A percentile compares a stretch with the other conserved stretches of the same genome.
Evolutionary conservation across 2,329 filamentous ascomycete species (phyloP).

Genomic region (Geoglossum cookeanum): DNA sequence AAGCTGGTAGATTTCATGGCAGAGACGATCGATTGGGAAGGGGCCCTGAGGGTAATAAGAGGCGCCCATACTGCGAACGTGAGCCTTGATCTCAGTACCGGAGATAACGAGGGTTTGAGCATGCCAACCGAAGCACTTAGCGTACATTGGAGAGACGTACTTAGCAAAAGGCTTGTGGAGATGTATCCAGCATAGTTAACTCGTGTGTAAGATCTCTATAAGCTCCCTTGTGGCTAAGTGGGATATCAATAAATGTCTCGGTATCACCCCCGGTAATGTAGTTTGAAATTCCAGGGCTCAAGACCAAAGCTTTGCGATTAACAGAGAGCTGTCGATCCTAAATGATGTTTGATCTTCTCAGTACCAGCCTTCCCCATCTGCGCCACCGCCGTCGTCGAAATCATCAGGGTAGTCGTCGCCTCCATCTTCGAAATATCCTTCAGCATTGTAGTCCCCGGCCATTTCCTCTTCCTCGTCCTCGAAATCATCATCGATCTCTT

Average conservation of each 20-base stretch:
- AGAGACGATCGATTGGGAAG: neutral
- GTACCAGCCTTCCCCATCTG: conserved; percentile 22
- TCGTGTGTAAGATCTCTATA: neutral
- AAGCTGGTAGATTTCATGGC: neutral
- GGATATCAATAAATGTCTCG: neutral
- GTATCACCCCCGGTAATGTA: neutral
- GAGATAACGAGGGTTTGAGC: neutral
- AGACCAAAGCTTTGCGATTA: neutral
- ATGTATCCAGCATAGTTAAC: neutral
- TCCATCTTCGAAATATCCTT: conserved; percentile 44
- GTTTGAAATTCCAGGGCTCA: neutral
- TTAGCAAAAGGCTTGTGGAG: neutral
- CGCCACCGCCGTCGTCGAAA: conserved; percentile 31
- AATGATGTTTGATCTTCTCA: neutral
- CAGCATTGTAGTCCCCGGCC: conserved; percentile 43
- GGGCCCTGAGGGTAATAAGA: neutral
- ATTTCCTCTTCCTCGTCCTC: conserved; percentile 39
- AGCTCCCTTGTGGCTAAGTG: neutral
- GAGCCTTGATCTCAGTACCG: neutral
- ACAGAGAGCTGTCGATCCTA: neutral
- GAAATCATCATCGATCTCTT: conserved; percentile 38
- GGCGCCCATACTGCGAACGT: neutral
- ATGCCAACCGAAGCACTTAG: neutral
- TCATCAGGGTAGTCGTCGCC: conserved; percentile 35
- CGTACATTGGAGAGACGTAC: neutral